Conservation (phyloP, 1,139 yeast species). For the Kurtzmaniella quercitrusa region DNA sequence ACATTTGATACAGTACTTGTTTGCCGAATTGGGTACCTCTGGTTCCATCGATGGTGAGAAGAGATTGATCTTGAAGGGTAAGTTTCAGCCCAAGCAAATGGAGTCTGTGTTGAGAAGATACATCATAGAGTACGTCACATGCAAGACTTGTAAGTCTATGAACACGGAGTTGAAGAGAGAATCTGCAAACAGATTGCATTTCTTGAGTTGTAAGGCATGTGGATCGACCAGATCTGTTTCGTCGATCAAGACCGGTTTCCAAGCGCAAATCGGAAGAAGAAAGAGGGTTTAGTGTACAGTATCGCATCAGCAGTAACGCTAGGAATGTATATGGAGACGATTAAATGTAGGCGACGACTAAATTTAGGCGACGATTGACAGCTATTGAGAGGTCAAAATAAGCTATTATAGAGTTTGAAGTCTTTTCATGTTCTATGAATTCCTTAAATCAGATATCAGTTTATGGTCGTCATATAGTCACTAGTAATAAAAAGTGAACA, state of each 20-base stretch:
- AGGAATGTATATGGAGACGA: conserved; percentile 1
- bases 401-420: too few species aligned
- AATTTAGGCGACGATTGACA: neutral
- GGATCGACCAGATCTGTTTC: conserved; percentile 97
- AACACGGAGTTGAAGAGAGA: conserved; percentile 95
- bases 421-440: too few species aligned
- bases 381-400: neutral
- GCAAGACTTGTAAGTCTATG: conserved; percentile 98
- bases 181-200: conserved; percentile 91
- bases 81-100: conserved; percentile 96
- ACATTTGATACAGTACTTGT: conserved; percentile 92
- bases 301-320: conserved; percentile 1
- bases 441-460: too few species aligned
- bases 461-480: too few species aligned
- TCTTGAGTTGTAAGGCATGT: conserved; percentile 96
- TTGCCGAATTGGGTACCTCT: conserved; percentile 98
- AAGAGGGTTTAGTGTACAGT: conserved; percentile 36
- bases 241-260: conserved; percentile 99
- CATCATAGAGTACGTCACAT: conserved; percentile 94
- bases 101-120: conserved; percentile 95
- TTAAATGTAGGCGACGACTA: neutral
- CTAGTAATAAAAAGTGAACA: too few species aligned
- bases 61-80: conserved; percentile 95
- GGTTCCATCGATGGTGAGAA: conserved; percentile 98
- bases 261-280: conserved; percentile 86